Evolutionary conservation across 495 filamentous ascomycete genomes (phyloP), one percentile per base, ranked within the genome.

Genomic region (Poronia punctata): DNA sequence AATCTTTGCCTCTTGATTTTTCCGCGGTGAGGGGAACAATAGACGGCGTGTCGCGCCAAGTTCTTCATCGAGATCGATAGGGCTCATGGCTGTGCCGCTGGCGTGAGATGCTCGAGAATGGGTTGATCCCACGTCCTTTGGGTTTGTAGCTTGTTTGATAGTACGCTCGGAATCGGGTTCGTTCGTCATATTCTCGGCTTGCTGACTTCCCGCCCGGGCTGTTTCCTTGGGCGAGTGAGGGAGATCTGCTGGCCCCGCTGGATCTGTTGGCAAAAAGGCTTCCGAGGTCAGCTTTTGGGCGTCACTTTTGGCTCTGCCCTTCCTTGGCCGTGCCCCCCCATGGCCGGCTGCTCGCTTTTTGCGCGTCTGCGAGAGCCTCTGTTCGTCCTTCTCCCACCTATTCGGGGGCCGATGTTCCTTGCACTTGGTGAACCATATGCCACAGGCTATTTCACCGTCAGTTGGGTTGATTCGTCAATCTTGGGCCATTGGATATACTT

Each of bases 341-440:
- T 55, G 25, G 46, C 60, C 60, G 44, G 57, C 44, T 20, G 57
- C 50, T 15, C 61, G 63, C 61, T 72, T 76, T 46, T 63, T 68
- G 7, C 67, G 60, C 17, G 64, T 62, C 37, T 72, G 64, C 20
- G 64, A 65, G 7, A 71, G 65, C 8, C 68, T 66, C 27, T 69
- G 62, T 17, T 67, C 65, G 19, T 80, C 71, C 38, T 83, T 83
- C 44, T 81, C 80, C 90, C 90, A 98, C 43, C 80, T 78, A 30
- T 86, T 77, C 34, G 78, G 69, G 1, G 92, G 92, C 6, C 92
- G 76, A 72, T 94, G 94, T 20, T 59, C 69, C 54, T 84, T 88
- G 55, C 82, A 85, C 49, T 94, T 95, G 28, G 80, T 77, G 43
- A 96, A 76, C 88, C 88, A 98, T 22, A 98, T 74, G 10, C 92